These are phyloP conservation scores for Voacanga thouarsii DNA, from an alignment of 257 asterid species.

Conservation along the genomic window DNA sequence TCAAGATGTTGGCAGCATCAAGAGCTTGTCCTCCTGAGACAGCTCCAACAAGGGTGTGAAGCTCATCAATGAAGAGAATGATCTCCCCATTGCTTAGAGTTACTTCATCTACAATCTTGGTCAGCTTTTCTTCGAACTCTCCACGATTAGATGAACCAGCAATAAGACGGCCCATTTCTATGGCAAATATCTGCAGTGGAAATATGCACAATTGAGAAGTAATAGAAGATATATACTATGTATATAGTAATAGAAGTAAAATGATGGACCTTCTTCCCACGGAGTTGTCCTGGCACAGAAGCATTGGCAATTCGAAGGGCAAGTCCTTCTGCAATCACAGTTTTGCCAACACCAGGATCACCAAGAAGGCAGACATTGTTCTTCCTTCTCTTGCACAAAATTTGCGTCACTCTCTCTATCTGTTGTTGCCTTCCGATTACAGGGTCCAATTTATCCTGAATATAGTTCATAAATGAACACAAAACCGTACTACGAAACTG, in stretches of 20 bases:
- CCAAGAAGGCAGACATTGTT: conserved; percentile 40
- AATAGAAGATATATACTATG: too few species aligned
- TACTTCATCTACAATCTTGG: conserved; percentile 35
- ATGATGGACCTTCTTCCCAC: conserved; percentile 27
- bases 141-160: conserved; percentile 43
- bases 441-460: conserved; percentile 38
- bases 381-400: conserved; percentile 38
- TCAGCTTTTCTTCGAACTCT: conserved; percentile 42
- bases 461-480: too few species aligned
- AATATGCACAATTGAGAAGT: not conserved
- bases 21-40: conserved; percentile 38
- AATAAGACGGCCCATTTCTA: conserved; percentile 40
- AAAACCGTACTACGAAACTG: too few species aligned
- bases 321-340: conserved; percentile 41
- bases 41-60: conserved; percentile 44
- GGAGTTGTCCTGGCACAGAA: conserved; percentile 28
- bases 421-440: conserved; percentile 40
- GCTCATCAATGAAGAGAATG: conserved; percentile 42
- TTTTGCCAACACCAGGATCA: conserved; percentile 49
- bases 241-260: too few species aligned
- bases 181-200: conserved; percentile 12
- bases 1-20: conserved; percentile 44
- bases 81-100: conserved; percentile 29
- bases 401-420: conserved; percentile 37
- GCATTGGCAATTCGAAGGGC: conserved; percentile 32